Percentiles rank a stretch among this genome's conserved stretches.
phyloP scores from a whole-genome alignment of 2,329 filamentous ascomycete species.

The Aspergillus glaucus region DNA sequence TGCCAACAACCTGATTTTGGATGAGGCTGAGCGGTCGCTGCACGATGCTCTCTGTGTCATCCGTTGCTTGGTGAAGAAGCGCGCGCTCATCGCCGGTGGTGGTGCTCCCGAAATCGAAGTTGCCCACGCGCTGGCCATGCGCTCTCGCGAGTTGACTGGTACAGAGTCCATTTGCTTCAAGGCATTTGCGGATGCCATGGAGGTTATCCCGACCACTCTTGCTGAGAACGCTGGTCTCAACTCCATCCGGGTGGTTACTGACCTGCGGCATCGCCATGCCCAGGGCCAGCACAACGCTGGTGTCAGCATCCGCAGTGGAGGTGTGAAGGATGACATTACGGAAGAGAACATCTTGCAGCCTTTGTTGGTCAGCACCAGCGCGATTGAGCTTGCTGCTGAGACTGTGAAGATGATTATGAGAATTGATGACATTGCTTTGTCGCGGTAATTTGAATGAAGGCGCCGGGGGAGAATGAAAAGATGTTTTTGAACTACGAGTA shows the following conservation, averaged over 20 bases:
- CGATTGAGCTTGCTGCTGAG: conserved; percentile 93
- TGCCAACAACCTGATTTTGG: conserved; percentile 87
- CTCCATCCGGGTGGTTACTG: conserved; percentile 97
- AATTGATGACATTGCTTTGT: conserved; percentile 61
- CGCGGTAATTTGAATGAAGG: conserved; percentile 28
- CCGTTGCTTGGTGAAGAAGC: conserved; percentile 97
- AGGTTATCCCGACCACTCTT: conserved; percentile 92
- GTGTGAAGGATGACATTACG: conserved; percentile 92
- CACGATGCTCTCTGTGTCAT: conserved; percentile 98
- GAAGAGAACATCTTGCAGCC: conserved; percentile 97
- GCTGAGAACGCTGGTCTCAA: conserved; percentile 97
- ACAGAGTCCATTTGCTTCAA: conserved; percentile 99
- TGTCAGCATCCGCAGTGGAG: conserved; percentile 95
- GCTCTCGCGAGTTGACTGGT: conserved; percentile 74
- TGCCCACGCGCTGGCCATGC: conserved; percentile 74
- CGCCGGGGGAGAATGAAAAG: conserved; percentile 2
- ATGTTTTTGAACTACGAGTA: conserved; percentile 15
- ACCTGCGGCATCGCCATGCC: conserved; percentile 87
- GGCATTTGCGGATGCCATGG: conserved; percentile 94
- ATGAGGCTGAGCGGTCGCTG: conserved; percentile 92
- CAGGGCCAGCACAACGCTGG: conserved; percentile 93
- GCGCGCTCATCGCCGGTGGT: conserved; percentile 94
- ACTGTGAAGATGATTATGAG: conserved; percentile 91
- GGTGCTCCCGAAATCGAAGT: conserved; percentile 97
- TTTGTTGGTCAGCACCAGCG: conserved; percentile 90